Conservation (phyloP, 345 rosid species). For the Camelina sativa region DNA sequence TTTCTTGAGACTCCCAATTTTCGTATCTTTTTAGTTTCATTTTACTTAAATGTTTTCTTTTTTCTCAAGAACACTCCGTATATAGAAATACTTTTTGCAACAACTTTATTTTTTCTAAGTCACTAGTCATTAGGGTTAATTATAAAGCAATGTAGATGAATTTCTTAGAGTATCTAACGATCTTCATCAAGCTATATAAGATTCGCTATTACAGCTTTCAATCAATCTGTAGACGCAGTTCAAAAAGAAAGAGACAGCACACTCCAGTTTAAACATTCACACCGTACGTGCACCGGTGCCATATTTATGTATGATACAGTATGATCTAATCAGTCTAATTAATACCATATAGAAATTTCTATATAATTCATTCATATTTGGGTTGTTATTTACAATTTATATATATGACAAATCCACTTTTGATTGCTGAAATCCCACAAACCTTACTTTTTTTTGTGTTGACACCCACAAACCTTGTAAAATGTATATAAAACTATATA, state of each 20-base stretch:
- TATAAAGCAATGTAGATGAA: neutral
- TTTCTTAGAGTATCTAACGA: neutral
- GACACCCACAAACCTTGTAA: slow-evolving; percentile 19
- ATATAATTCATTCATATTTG: neutral
- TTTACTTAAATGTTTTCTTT: neutral
- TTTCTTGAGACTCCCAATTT: slow-evolving; percentile 42
- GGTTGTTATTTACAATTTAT: neutral
- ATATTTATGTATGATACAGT: neutral
- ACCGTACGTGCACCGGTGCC: neutral
- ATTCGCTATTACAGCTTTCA: slow-evolving; percentile 5
- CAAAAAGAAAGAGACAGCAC: no score
- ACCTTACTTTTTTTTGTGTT: neutral
- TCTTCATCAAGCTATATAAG: slow-evolving; percentile 7
- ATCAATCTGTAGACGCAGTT: neutral
- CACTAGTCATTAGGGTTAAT: slow-evolving; percentile 1
- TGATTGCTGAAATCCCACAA: slow-evolving; percentile 28
- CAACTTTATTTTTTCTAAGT: neutral
- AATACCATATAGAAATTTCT: neutral
- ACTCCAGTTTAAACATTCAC: slow-evolving; percentile 11
- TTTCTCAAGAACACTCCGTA: neutral
- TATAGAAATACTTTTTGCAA: neutral
- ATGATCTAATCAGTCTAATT: no score
- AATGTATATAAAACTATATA: slow-evolving; percentile 15
- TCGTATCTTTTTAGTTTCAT: slow-evolving; percentile 16
- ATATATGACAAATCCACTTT: neutral